phyloP scores from a whole-genome alignment of 257 asterid genomes.

The Primulina tabacum region DNA sequence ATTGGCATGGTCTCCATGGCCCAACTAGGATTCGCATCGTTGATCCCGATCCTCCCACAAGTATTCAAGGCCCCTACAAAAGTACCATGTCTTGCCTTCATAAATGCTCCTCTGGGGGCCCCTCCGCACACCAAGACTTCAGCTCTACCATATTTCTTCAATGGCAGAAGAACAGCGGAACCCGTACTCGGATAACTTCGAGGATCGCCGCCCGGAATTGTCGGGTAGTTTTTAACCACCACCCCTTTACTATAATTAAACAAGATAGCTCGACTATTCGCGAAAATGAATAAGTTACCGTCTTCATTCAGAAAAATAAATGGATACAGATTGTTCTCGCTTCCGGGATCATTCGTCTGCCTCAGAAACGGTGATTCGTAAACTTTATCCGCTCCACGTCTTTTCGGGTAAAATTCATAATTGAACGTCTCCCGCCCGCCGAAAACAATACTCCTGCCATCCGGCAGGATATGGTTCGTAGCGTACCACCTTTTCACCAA shows the following conservation, averaged over 20 bases:
- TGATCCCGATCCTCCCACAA: conserved; percentile 46
- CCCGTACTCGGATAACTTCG: conserved; percentile 62
- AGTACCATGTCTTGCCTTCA: conserved; percentile 27
- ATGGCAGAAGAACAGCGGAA: conserved; percentile 57
- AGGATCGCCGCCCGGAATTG: conserved; percentile 50
- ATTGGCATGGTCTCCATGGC: conserved; percentile 49
- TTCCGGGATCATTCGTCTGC: conserved; percentile 32
- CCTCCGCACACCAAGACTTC: conserved; percentile 58
- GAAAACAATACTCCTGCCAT: conserved; percentile 38
- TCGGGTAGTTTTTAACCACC: conserved; percentile 36
- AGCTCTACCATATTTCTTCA: conserved; percentile 20
- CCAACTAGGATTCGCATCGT: conserved; percentile 44
- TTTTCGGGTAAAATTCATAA: conserved; percentile 49
- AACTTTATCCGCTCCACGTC: neutral
- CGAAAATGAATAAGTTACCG: conserved; percentile 53
- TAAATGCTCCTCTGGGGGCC: conserved; percentile 47
- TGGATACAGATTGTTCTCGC: conserved; percentile 53
- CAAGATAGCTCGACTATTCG: conserved; percentile 47
- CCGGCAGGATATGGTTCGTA: conserved; percentile 44
- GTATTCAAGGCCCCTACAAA: conserved; percentile 43
- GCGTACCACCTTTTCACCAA: conserved; percentile 45
- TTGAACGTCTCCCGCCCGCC: conserved; percentile 46
- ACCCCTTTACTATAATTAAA: conserved; percentile 24
- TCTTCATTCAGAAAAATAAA: conserved; percentile 44
- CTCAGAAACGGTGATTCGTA: conserved; percentile 31